These are phyloP conservation scores for Schizothecium vesticola DNA, from an alignment of 495 filamentous ascomycete species.

Conservation along the genomic window DNA sequence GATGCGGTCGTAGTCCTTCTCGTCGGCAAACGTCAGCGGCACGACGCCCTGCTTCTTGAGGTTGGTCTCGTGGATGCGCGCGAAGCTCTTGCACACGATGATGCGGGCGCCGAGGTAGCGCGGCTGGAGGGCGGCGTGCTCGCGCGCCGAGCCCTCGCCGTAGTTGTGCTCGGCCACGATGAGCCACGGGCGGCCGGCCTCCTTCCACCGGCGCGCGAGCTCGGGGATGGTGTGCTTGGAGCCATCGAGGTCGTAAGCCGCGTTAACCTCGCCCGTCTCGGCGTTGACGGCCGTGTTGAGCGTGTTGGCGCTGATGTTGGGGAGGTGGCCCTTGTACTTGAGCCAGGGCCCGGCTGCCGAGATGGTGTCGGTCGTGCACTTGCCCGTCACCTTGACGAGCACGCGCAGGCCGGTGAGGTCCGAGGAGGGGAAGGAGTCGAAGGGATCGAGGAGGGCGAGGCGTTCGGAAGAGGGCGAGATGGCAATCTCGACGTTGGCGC, in stretches of 20 bases:
- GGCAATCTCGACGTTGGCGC: constrained; percentile 57
- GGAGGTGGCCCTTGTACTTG: constrained; percentile 97
- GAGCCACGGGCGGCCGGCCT: constrained; percentile 67
- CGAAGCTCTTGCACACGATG: constrained; percentile 87
- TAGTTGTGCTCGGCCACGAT: constrained; percentile 98
- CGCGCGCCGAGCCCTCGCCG: constrained; percentile 89
- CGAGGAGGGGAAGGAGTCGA: constrained; percentile 69
- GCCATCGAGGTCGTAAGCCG: constrained; percentile 77
- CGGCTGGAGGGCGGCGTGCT: constrained; percentile 96
- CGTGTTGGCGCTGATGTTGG: constrained; percentile 95
- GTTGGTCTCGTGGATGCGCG: constrained; percentile 97
- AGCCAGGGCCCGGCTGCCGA: constrained; percentile 96
- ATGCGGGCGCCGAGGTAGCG: constrained; percentile 84
- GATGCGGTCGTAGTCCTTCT: constrained; percentile 80
- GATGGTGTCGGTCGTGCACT: constrained; percentile 98
- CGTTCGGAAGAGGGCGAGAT: constrained; percentile 83
- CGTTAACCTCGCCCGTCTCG: constrained; percentile 86
- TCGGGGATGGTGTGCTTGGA: constrained; percentile 68
- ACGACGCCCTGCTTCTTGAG: constrained; percentile 98
- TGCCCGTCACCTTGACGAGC: constrained; percentile 90
- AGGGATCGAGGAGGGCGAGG: constrained; percentile 86
- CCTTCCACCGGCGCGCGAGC: constrained; percentile 75
- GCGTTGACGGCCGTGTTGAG: constrained; percentile 91
- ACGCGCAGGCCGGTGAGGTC: constrained; percentile 73
- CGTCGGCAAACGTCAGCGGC: constrained; percentile 80